Evolutionary conservation across 1,139 yeast species (phyloP), one percentile per base, ranked within the genome.

Genomic region (Pichiaceae sp.): DNA sequence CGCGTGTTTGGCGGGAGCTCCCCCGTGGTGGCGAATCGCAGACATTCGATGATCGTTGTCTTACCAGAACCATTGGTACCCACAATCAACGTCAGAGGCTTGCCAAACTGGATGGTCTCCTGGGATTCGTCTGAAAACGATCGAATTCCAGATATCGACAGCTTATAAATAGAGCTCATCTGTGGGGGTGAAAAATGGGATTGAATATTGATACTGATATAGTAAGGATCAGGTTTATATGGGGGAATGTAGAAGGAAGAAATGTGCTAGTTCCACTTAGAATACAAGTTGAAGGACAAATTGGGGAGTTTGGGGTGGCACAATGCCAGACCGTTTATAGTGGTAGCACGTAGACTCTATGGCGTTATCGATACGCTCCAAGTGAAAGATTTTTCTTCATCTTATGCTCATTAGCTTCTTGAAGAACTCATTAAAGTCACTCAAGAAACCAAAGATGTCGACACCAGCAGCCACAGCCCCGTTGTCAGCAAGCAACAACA

Each of bases 51-150:
- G 38, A 93, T 80, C 1, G 98, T 89, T 43, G 99, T 93, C 57
- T 93, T 93, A n/a, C 99, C 99, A 29, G 96, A 82, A 30, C 98
- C 99, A 61, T 93, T 93, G 42, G 84, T 86, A 1, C 99, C 99
- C 35, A 94, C 95, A 41, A 93, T 91, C 38, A 93, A 66, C 0
- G 98, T 93, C 51, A 93, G 62, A 0, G 99, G 99, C 33, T 75
- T 75, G 9, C 91, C 91, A 59, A 93, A 93, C 53, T 84, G 86
- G 42, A 93, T 86, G 2, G 89, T 81, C 52, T 91, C 96, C 21
- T 85, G 70, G 34, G 77, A 75, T 44, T 79, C 78, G 15, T 86
- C 80, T 47, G 84, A 93, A 54, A 91, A 93, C 0, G 97, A 87
- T 33, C 99, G 66, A 4, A 93, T 75, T 25, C 99, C 99, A 42